phyloP scores from a whole-genome alignment of 352 stramenopile species.

The Phytophthora vignae region DNA sequence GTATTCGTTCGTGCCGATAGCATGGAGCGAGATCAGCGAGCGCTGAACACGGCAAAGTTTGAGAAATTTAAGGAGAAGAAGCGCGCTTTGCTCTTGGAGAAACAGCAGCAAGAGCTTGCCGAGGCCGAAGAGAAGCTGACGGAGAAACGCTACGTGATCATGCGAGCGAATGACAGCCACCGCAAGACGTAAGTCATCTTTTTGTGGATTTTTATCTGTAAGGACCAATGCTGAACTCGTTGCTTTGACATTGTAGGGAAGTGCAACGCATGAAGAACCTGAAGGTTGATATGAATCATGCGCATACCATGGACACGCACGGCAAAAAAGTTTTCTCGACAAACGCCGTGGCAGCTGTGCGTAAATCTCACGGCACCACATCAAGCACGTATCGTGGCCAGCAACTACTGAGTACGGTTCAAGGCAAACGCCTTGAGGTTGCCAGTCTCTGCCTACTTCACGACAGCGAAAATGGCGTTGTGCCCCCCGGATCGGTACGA shows the following conservation, averaged over 20 bases:
- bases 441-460: conserved; percentile 73
- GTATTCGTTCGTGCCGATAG: conserved; percentile 63
- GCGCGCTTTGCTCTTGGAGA: conserved; percentile 52
- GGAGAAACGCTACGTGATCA: conserved; percentile 77
- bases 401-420: conserved; percentile 74
- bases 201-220: not conserved
- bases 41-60: conserved; percentile 54
- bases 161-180: conserved; percentile 63
- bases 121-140: conserved; percentile 73
- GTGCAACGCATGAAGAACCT: conserved; percentile 77
- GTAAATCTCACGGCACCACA: conserved; percentile 53
- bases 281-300: conserved; percentile 67
- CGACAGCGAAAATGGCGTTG: conserved; percentile 55
- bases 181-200: conserved; percentile 54
- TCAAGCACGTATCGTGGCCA: conserved; percentile 73
- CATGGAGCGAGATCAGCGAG: conserved; percentile 71
- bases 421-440: conserved; percentile 78
- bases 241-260: conserved; percentile 46
- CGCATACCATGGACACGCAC: conserved; percentile 67
- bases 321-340: conserved; percentile 74
- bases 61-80: conserved; percentile 70
- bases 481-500: conserved; percentile 58
- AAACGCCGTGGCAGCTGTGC: conserved; percentile 42
- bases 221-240: conserved; percentile 4
- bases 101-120: conserved; percentile 63